Evolutionary conservation across 768 basidiomycete genomes (phyloP).

Genomic region (Tulasnella calospora): DNA sequence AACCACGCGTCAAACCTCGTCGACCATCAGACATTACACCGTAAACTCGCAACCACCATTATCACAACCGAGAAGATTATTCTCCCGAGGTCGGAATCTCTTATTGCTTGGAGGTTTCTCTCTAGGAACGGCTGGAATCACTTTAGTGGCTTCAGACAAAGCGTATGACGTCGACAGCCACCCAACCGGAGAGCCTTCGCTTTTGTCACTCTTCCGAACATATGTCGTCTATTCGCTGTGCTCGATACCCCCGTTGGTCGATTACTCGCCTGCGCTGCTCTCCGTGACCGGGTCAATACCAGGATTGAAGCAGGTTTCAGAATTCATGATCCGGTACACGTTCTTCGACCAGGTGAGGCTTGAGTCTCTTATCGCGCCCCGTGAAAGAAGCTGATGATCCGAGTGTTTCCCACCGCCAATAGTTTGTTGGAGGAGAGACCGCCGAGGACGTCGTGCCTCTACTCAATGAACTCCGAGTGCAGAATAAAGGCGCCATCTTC

Average conservation of each 20-base stretch:
- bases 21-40: background rate
- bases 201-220: slow-evolving; percentile 51
- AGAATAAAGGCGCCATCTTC: slow-evolving; percentile 71
- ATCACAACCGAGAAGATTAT: background rate
- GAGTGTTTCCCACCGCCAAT: slow-evolving; percentile 1
- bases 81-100: background rate
- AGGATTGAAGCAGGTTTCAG: slow-evolving; percentile 55
- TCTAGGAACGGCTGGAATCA: background rate
- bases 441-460: slow-evolving; percentile 62
- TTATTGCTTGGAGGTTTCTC: background rate
- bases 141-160: background rate
- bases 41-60: background rate
- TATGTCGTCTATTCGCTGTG: slow-evolving; percentile 80
- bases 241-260: slow-evolving; percentile 70
- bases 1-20: background rate
- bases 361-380: background rate
- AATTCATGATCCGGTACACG: slow-evolving; percentile 65
- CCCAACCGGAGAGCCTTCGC: background rate
- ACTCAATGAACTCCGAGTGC: slow-evolving; percentile 54
- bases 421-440: slow-evolving; percentile 90
- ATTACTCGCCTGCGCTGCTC: slow-evolving; percentile 65
- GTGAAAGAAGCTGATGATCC: slow-evolving; percentile 13
- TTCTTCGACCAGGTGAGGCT: slow-evolving; percentile 75
- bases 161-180: background rate
- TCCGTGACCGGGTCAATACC: slow-evolving; percentile 54